These are phyloP conservation scores for Cordyceps farinosa DNA, from an alignment of 2,329 filamentous ascomycete species.

Conservation along the genomic window DNA sequence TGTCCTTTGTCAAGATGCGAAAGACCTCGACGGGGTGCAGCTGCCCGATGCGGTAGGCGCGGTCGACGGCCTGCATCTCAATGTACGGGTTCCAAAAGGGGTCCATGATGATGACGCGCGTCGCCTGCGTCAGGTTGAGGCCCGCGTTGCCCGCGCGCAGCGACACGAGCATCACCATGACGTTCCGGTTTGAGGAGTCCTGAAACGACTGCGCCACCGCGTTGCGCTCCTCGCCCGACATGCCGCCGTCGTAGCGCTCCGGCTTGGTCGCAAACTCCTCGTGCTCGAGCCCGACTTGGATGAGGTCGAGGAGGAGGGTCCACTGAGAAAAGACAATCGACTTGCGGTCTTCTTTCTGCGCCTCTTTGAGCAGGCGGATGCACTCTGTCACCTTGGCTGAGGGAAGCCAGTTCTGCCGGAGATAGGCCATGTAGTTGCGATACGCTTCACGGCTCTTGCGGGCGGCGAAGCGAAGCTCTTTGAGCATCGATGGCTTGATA, in stretches of 20 bases:
- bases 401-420: constrained; percentile 66
- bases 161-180: constrained; percentile 76
- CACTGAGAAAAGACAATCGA: constrained; percentile 76
- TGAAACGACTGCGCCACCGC: constrained; percentile 64
- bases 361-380: constrained; percentile 67
- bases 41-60: constrained; percentile 86
- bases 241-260: constrained; percentile 75
- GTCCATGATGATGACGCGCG: constrained; percentile 84
- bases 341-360: constrained; percentile 60
- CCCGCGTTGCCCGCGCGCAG: constrained; percentile 79
- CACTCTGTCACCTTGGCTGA: constrained; percentile 82
- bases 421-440: constrained; percentile 64
- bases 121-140: constrained; percentile 78
- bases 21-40: constrained; percentile 71
- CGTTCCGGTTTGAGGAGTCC: constrained; percentile 50
- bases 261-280: constrained; percentile 56
- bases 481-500: constrained; percentile 55
- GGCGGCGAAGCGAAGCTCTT: constrained; percentile 62
- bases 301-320: constrained; percentile 68
- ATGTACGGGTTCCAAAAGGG: constrained; percentile 95
- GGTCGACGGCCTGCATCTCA: constrained; percentile 88
- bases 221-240: constrained; percentile 67
- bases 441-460: constrained; percentile 62
- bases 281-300: constrained; percentile 70
- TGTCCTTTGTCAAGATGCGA: constrained; percentile 69